These are phyloP conservation scores for Lentinula novae-zelandiae DNA, from an alignment of 1,284 basidiomycete species.

Conservation along the genomic window DNA sequence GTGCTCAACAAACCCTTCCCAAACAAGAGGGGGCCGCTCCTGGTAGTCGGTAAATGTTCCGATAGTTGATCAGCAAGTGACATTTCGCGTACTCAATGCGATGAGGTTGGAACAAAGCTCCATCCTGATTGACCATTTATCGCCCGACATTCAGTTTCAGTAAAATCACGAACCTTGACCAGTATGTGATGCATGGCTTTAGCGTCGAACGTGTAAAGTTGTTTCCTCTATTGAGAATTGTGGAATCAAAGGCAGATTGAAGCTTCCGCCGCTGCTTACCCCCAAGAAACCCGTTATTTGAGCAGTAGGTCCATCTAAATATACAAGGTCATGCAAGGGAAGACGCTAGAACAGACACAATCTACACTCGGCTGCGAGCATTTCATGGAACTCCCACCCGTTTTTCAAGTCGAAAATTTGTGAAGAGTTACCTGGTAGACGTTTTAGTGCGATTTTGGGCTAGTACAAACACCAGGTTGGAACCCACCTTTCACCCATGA, in stretches of 20 bases:
- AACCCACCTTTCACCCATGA: conserved; percentile 9
- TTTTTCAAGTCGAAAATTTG: conserved; percentile 1
- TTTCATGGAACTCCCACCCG: conserved; percentile 8
- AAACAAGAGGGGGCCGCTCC: background rate
- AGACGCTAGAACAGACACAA: background rate
- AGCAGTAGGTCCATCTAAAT: background rate
- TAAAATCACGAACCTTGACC: conserved; percentile 20
- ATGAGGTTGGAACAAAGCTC: background rate
- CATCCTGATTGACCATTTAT: background rate
- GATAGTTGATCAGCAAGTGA: background rate
- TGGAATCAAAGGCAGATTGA: background rate
- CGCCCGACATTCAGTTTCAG: background rate
- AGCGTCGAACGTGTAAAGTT: conserved; percentile 28
- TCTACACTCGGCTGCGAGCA: background rate
- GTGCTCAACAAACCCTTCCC: conserved; percentile 4
- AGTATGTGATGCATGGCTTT: conserved; percentile 31
- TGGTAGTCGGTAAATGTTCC: background rate
- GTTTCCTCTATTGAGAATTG: conserved; percentile 20
- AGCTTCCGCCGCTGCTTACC: background rate
- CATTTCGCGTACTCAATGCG: background rate
- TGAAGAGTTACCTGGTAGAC: conserved; percentile 1
- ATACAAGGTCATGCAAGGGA: background rate
- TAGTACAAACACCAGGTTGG: background rate
- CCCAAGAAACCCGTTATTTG: background rate
- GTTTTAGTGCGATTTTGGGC: background rate